Conservation (phyloP, 495 filamentous ascomycete genomes). For the Penicilliopsis zonata region DNA sequence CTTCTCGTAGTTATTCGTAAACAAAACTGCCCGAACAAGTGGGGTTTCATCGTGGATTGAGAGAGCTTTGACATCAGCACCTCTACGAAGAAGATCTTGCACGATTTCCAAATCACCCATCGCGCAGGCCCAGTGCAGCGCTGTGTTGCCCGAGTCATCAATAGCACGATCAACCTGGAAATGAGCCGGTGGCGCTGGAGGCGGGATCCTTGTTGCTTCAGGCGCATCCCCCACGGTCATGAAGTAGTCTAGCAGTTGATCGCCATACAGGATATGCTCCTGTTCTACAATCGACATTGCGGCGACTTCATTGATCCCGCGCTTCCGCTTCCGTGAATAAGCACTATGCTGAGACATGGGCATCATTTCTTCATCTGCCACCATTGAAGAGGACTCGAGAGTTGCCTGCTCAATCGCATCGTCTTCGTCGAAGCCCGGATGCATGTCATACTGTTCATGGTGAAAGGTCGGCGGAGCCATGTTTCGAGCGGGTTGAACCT, state of each 20-base stretch:
- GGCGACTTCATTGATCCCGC: slow-evolving; percentile 42
- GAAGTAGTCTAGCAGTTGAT: slow-evolving; percentile 91
- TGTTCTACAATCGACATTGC: slow-evolving; percentile 59
- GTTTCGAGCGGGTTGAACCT: slow-evolving; percentile 26
- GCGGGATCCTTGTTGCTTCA: slow-evolving; percentile 41
- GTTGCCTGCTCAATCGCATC: slow-evolving; percentile 73
- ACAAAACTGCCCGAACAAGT: slow-evolving; percentile 85
- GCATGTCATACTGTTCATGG: slow-evolving; percentile 45
- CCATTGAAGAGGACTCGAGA: slow-evolving; percentile 66
- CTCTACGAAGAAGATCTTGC: slow-evolving; percentile 64
- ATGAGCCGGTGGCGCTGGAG: slow-evolving; percentile 65
- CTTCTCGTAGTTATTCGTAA: slow-evolving; percentile 93
- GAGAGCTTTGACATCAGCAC: slow-evolving; percentile 49
- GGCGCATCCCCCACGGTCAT: slow-evolving; percentile 64
- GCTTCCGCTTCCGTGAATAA: slow-evolving; percentile 68
- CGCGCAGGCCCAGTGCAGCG: slow-evolving; percentile 92
- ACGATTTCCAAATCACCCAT: slow-evolving; percentile 95
- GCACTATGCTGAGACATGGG: slow-evolving; percentile 53
- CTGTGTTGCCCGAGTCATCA: slow-evolving; percentile 78
- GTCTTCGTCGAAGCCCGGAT: slow-evolving; percentile 56
- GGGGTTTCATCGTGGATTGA: slow-evolving; percentile 84
- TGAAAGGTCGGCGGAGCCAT: slow-evolving; percentile 34
- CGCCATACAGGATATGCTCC: slow-evolving; percentile 78
- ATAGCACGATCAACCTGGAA: slow-evolving; percentile 83
- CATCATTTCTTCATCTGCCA: slow-evolving; percentile 67